phyloP scores from a whole-genome alignment of 2,329 filamentous ascomycete genomes.

The Elsinoe ampelina region DNA sequence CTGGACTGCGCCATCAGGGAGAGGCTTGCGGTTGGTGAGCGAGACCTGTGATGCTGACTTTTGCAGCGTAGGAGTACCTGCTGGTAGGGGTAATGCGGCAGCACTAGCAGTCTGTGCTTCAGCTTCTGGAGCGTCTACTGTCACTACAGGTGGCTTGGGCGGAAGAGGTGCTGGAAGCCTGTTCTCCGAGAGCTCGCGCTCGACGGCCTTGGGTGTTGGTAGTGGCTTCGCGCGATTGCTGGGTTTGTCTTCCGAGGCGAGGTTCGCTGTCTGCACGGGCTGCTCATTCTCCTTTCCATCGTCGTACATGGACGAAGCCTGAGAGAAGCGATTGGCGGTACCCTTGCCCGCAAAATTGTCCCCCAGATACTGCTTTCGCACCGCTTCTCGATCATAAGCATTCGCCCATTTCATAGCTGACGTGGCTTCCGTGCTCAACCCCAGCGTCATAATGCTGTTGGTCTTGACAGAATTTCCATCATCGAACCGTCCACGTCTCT shows the following conservation, averaged over 20 bases:
- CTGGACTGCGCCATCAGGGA: conserved; percentile 19
- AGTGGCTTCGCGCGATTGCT: conserved; percentile 5
- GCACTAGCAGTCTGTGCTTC: conserved; percentile 1
- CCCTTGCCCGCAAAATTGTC: conserved; percentile 65
- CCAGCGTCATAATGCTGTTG: conserved; percentile 79
- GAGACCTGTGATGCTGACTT: conserved; percentile 17
- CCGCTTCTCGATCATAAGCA: conserved; percentile 83
- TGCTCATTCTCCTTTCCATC: conserved; percentile 13
- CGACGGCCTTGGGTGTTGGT: not conserved
- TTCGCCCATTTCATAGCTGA: conserved; percentile 95
- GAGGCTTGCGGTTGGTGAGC: conserved; percentile 25
- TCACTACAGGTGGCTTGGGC: conserved; percentile 15
- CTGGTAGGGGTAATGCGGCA: conserved; percentile 1
- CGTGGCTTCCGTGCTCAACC: conserved; percentile 79
- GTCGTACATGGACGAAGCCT: conserved; percentile 12
- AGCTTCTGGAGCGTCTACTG: conserved; percentile 8
- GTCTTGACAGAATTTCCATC: conserved; percentile 59
- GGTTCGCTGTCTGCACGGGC: not conserved
- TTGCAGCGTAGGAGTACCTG: not conserved
- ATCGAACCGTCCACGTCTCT: conserved; percentile 47
- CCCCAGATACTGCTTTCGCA: conserved; percentile 76
- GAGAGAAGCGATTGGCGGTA: conserved; percentile 26
- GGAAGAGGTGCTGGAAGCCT: conserved; percentile 13
- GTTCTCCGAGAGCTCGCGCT: conserved; percentile 2
- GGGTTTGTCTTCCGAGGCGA: not conserved